Base-by-base conservation (phyloP, 176 grass and related monocot genomes). In the Alopecurus myosuroides region DNA sequence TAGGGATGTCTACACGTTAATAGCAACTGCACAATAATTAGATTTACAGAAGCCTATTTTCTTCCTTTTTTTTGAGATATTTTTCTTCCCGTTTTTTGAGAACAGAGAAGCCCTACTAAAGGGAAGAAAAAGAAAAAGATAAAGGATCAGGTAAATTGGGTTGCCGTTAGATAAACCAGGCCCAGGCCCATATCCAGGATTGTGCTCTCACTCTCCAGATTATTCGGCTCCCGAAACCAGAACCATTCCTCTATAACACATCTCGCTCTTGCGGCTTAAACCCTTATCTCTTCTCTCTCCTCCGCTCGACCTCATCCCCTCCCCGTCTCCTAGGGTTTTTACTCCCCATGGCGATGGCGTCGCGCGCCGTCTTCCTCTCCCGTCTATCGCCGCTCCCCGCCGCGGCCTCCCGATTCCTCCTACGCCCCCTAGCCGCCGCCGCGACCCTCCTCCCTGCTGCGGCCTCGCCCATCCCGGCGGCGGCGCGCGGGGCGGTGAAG, bases 261-360 rank as follows among this genome's bases (percentile, higher is more conserved):
- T 36, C 55, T 75, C 69, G 29, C 30, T 34, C 12, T 18, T 45
- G 35, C 84, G 33, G 28, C 72, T 70, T 84, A 88, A 88, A 80
- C 87, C 87, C 67, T 88, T 79, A 42, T 79, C 81, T 23, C 51
- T 44, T 42, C 40, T 72, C 30, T 77, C 62, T 40, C 36, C 77
- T 41, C 40, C 63, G 22, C n/a, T 10, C 62, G 62, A 7, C 62
- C 49, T 26, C 61, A 65, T 80, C 77, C 11, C 58, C 28, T 61
- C 56, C 7, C 23, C 45, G 22, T 11, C 40, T 52, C 19, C 83
- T 78, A 77, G 83, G 72, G 74, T 85, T 68, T 77, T 53, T 77
- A 30, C 37, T 33, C 19, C 33, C 68, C 9, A 85, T 89, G 82
- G 82, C 77, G 49, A 60, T 52, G 70, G 82, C 71, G 36, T 77